A percentile compares a stretch with the other conserved stretches of the same genome.
Conservation (phyloP, 305 asterid genomes). For the Fraxinus floribunda region DNA sequence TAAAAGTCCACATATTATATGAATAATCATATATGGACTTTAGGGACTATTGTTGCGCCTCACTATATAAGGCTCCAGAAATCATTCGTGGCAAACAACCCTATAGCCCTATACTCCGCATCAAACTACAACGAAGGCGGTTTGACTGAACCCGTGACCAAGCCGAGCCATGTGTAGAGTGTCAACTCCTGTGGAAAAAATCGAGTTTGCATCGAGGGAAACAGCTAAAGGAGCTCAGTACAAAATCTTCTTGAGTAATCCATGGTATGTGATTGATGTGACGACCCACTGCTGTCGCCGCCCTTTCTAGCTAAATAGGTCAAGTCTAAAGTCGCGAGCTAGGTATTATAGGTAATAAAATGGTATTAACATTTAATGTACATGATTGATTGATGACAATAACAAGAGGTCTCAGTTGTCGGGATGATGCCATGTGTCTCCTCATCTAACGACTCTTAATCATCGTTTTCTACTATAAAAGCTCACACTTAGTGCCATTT, state of each 20-base stretch:
- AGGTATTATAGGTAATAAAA: too few relatives aligned
- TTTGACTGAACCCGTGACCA: background rate
- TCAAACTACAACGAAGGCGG: background rate
- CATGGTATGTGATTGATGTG: background rate
- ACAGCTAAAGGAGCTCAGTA: background rate
- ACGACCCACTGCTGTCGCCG: background rate
- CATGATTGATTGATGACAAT: too few relatives aligned
- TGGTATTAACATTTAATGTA: too few relatives aligned
- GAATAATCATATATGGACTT: background rate
- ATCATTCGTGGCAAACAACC: background rate
- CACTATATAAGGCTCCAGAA: background rate
- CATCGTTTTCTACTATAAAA: too few relatives aligned
- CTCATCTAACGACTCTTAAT: too few relatives aligned
- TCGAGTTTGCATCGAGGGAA: background rate
- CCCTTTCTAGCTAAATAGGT: background rate
- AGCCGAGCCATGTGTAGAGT: background rate
- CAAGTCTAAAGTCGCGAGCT: background rate
- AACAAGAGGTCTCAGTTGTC: too few relatives aligned
- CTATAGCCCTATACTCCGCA: background rate
- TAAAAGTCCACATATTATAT: too few relatives aligned
- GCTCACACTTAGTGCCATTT: too few relatives aligned
- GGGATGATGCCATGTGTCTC: too few relatives aligned
- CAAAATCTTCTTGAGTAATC: background rate
- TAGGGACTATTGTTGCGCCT: background rate
- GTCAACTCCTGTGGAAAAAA: too few relatives aligned